These are phyloP conservation scores for Magnaporthales sp. DNA, from an alignment of 2,329 filamentous ascomycete genomes.

Conservation along the genomic window DNA sequence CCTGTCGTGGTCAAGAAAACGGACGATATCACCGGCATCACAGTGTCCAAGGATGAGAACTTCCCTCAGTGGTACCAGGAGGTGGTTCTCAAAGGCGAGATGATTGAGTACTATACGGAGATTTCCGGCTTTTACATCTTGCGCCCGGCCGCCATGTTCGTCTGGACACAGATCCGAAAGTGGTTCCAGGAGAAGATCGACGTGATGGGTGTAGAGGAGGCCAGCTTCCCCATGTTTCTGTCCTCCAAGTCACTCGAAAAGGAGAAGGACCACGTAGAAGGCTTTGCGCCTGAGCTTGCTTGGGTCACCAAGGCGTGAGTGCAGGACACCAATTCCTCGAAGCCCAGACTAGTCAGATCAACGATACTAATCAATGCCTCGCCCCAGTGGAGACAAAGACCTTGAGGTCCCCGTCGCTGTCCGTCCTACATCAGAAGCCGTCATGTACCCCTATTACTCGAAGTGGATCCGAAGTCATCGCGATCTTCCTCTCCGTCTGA, in stretches of 20 bases:
- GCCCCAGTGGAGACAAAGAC: conserved; percentile 71
- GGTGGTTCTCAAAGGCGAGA: conserved; percentile 90
- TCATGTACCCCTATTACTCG: conserved; percentile 94
- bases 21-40: conserved; percentile 77
- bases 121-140: conserved; percentile 97
- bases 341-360: not conserved
- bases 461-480: conserved; percentile 97
- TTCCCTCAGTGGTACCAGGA: conserved; percentile 97
- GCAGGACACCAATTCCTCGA: not conserved
- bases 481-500: conserved; percentile 86
- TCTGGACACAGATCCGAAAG: conserved; percentile 57
- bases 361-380: conserved; percentile 13
- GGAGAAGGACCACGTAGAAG: conserved; percentile 96
- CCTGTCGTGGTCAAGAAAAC: conserved; percentile 48
- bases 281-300: conserved; percentile 89
- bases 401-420: conserved; percentile 72
- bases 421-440: conserved; percentile 61
- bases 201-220: conserved; percentile 85
- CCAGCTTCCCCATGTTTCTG: conserved; percentile 94
- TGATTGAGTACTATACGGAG: conserved; percentile 92
- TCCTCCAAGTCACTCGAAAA: conserved; percentile 78
- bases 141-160: conserved; percentile 56
- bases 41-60: conserved; percentile 74
- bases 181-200: conserved; percentile 73
- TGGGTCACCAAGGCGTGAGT: conserved; percentile 78